A percentile compares a stretch with the other conserved stretches of the same genome.
phyloP scores from a whole-genome alignment of 2,329 filamentous ascomycete genomes.

The Penicillium sp. region DNA sequence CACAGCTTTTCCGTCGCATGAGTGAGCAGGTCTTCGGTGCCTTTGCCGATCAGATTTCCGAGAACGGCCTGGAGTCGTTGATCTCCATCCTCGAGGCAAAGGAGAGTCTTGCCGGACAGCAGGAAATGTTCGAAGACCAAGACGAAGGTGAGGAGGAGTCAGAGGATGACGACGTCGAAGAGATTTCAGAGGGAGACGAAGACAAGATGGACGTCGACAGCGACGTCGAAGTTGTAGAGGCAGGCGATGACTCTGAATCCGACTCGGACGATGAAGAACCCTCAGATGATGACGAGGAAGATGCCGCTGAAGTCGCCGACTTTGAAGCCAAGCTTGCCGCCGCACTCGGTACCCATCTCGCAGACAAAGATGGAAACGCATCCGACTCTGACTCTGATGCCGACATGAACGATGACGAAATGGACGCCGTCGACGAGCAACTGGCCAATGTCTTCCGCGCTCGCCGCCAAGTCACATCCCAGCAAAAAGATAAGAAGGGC shows the following conservation, averaged over 20 bases:
- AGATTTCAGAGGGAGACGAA: slow-evolving; percentile 24
- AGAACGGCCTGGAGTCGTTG: slow-evolving; percentile 67
- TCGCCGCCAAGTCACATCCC: slow-evolving; percentile 64
- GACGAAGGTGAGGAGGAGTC: slow-evolving; percentile 32
- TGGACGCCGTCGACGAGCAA: slow-evolving; percentile 84
- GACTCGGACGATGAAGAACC: slow-evolving; percentile 43
- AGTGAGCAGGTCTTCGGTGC: slow-evolving; percentile 84
- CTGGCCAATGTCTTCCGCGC: slow-evolving; percentile 84
- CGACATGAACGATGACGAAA: slow-evolving; percentile 94
- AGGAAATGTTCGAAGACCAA: slow-evolving; percentile 77
- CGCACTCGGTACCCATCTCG: slow-evolving; percentile 69
- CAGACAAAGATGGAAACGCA: slow-evolving; percentile 59
- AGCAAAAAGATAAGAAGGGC: slow-evolving; percentile 82
- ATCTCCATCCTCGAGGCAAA: slow-evolving; percentile 68
- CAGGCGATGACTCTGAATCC: slow-evolving; percentile 25
- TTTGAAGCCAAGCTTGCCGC: slow-evolving; percentile 76
- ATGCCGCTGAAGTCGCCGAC: slow-evolving; percentile 54
- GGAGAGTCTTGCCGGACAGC: slow-evolving; percentile 80
- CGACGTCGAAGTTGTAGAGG: slow-evolving; percentile 43
- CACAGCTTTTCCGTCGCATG: slow-evolving; percentile 79
- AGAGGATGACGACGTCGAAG: slow-evolving; percentile 44
- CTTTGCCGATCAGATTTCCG: slow-evolving; percentile 74
- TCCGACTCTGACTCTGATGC: slow-evolving; percentile 76
- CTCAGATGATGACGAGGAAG: slow-evolving; percentile 38
- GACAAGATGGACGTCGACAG: slow-evolving; percentile 49